Base-by-base conservation (phyloP, 345 rosid genomes). In the Aquilaria sinensis region DNA sequence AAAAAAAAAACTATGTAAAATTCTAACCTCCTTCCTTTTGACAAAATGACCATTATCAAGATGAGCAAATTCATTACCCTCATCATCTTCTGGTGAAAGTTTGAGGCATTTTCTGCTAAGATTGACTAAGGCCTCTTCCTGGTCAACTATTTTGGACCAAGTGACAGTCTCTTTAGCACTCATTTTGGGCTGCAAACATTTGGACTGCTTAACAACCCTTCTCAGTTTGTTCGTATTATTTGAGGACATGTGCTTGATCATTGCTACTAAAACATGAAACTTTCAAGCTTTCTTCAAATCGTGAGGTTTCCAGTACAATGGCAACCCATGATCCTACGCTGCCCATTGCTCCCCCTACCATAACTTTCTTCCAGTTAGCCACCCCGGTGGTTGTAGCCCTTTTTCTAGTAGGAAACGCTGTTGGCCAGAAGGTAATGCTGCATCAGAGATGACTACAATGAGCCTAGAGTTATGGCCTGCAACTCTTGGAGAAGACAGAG, bases 251-350 rank as follows among this genome's bases (percentile, higher is more conserved):
- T 84, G 91, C 60, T 86, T 88, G 53, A 88, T 73, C 51, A 86
- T 87, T 0, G 86, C 82, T n/a, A 83, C 80, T 56, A 88, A 72
- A 48, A 81, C 78, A 13, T 80, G 78, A 2, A 85, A 79, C 75
- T 90, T 85, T 96, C 97, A 82, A 10, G 81, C 85, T 67, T 84
- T 90, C 31, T 83, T 85, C 0, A 84, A 81, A 65, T 85, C 91
- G 47, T 81, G 93, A 30, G 88, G 97, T 71, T 77, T 86, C 62
- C 71, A 75, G 29, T 84, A 84, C 2, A 86, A 92, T 0, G 96
- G 97, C 0, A 74, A 73, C 3, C 90, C 84, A 4, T 78, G 85
- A 50, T 78, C 80, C 10, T 63, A 41, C 0, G 83, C 59, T 10
- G 15, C 9, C 16, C 87, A 89, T 51, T 81, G 81, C 47, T 81